Percentiles rank a stretch among this genome's conserved stretches.
These are phyloP conservation scores for Mycena capillaripes DNA, from an alignment of 768 basidiomycete genomes.

Conservation along the genomic window DNA sequence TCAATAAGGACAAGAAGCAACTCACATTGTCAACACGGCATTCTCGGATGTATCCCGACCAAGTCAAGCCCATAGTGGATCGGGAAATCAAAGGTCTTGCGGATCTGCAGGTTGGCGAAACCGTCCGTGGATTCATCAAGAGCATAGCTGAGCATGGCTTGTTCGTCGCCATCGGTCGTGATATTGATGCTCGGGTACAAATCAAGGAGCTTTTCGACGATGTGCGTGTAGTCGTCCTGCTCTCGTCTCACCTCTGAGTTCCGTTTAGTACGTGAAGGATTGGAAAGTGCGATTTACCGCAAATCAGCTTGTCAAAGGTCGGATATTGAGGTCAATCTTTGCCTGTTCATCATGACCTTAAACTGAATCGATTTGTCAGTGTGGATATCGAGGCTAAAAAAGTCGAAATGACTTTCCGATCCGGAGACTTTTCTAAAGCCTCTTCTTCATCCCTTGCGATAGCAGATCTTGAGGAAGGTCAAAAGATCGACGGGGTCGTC, in stretches of 20 bases:
- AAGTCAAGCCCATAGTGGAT: constrained; percentile 67
- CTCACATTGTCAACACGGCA: constrained; percentile 85
- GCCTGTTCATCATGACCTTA: constrained; percentile 4
- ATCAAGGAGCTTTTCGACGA: constrained; percentile 96
- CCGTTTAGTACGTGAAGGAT: constrained; percentile 88
- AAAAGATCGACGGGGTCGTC: constrained; percentile 66
- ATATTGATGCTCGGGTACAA: constrained; percentile 92
- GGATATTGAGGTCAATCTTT: constrained; percentile 74
- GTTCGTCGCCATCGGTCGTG: constrained; percentile 88
- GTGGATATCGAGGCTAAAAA: constrained; percentile 79
- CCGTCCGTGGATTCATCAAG: constrained; percentile 92
- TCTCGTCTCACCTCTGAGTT: constrained; percentile 13
- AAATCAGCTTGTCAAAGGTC: constrained; percentile 90
- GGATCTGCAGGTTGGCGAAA: constrained; percentile 79
- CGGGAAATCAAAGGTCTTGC: constrained; percentile 73
- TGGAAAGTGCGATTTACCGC: constrained; percentile 88
- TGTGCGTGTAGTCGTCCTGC: constrained; percentile 54
- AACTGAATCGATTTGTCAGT: constrained; percentile 55
- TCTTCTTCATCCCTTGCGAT: constrained; percentile 55
- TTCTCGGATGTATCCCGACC: constrained; percentile 75
- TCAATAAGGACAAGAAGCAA: constrained; percentile 77
- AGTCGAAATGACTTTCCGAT: constrained; percentile 92
- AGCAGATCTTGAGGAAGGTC: constrained; percentile 78
- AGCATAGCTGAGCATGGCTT: constrained; percentile 89
- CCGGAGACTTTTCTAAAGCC: constrained; percentile 64